phyloP scores from a whole-genome alignment of 2,329 filamentous ascomycete genomes.

The Arthrinium phaeospermum region DNA sequence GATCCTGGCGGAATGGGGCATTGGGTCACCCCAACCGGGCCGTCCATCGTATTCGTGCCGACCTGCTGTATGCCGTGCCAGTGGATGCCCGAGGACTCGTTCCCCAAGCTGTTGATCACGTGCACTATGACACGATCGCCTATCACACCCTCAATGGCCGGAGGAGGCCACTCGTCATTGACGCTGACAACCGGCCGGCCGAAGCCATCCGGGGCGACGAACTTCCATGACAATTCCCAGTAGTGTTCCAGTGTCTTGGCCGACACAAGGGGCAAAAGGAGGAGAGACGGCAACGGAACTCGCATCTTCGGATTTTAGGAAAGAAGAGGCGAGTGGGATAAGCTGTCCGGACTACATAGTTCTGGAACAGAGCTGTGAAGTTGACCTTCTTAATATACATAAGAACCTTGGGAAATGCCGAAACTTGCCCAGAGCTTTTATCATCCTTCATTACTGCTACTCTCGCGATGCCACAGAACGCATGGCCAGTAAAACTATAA shows the following conservation, averaged over 20 bases:
- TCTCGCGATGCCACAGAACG: neutral
- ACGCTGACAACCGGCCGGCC: slow-evolving; percentile 74
- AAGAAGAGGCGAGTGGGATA: neutral
- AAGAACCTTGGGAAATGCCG: neutral
- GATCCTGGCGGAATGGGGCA: slow-evolving; percentile 68
- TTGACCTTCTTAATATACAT: neutral
- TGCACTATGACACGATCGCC: slow-evolving; percentile 68
- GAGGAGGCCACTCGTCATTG: slow-evolving; percentile 78
- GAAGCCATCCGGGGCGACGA: slow-evolving; percentile 51
- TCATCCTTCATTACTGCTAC: neutral
- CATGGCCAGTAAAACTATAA: too few species aligned
- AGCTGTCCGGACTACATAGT: neutral
- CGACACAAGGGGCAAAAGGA: neutral
- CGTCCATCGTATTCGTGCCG: slow-evolving; percentile 73
- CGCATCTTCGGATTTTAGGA: neutral
- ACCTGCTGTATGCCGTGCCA: slow-evolving; percentile 77
- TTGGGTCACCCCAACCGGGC: slow-evolving; percentile 68
- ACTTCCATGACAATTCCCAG: neutral
- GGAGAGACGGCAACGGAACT: neutral
- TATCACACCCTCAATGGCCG: slow-evolving; percentile 65
- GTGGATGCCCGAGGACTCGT: slow-evolving; percentile 67
- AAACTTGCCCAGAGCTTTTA: neutral
- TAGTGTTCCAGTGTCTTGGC: neutral
- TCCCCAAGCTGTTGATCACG: slow-evolving; percentile 63
- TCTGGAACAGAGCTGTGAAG: neutral